These are phyloP conservation scores for Lophiotrema nucula DNA, from an alignment of 495 filamentous ascomycete species.

Conservation along the genomic window DNA sequence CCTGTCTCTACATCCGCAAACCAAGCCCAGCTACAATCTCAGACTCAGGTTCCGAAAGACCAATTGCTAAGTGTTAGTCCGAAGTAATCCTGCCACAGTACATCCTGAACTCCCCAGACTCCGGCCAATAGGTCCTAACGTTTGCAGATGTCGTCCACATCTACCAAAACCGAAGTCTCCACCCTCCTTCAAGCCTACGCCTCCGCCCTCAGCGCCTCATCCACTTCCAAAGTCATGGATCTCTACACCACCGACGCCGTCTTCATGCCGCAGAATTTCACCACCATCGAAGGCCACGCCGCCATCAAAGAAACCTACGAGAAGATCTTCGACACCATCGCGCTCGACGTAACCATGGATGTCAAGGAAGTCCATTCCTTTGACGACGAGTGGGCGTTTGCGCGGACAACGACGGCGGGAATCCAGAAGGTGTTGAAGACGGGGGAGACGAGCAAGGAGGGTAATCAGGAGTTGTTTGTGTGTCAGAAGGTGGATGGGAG, in stretches of 20 bases:
- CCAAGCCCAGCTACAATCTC: no score
- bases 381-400: constrained; percentile 20
- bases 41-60: no score
- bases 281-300: constrained; percentile 3
- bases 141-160: neutral
- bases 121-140: no score
- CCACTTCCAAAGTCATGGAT: constrained; percentile 1
- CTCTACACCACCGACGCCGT: constrained; percentile 24
- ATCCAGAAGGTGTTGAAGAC: constrained; percentile 12
- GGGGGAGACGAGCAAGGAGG: constrained; percentile 9
- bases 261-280: constrained; percentile 18
- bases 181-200: constrained; percentile 19
- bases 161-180: neutral
- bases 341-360: constrained; percentile 16
- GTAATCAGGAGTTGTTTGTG: constrained; percentile 27
- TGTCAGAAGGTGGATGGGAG: constrained; percentile 12
- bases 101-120: no score
- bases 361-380: constrained; percentile 14
- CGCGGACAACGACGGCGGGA: constrained; percentile 22
- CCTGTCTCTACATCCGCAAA: no score
- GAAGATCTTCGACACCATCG: constrained; percentile 11
- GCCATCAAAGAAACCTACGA: constrained; percentile 19
- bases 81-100: no score
- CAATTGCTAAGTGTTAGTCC: no score
- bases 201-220: constrained; percentile 3